Base-by-base conservation (phyloP, 805 yeast species). In the Zygoascus flipseniorum region DNA sequence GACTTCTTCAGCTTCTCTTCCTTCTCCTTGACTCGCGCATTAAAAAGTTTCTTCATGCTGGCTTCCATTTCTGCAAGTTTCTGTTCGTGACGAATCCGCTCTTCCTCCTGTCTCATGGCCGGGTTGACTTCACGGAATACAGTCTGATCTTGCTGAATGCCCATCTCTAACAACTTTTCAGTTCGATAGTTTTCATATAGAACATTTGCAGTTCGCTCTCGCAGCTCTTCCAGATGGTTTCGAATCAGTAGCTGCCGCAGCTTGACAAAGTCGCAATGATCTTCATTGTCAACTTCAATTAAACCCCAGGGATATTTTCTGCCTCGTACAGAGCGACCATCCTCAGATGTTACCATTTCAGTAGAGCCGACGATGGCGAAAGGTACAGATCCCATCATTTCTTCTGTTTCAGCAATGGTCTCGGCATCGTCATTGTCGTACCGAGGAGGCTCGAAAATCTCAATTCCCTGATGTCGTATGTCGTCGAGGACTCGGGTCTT, bases 91-190 rank as follows among this genome's bases (percentile, higher is more conserved):
- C 88, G 77, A 37, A 85, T 83, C 65, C 86, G 85, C 72, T 93
- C 98, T 72, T 93, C 98, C 70, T 86, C 95, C 71, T 89, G 95
- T 73, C 87, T 88, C 61, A 85, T 77, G 52, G 85, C 81, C 31
- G 99, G 99, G 70, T 92, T 96, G 66, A 89, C 89, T 69, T 89
- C 97, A 69, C 85, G 83, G 76, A 93, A 93, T n/a, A 92, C 98
- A 35, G 84, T 65, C 69, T 84, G 81, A 73, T 93, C 98, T 73
- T 93, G 99, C 68, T 83, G 83, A 65, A 92, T 86, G 52, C 98
- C 99, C 78, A 89, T 77, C 60, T 76, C 79, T 50, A 70, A 66
- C 70, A 93, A 80, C 73, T 92, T 92, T 52, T 82, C 84, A 41
- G 90, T 78, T 73, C 99, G 82, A 75, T 93, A 93, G 62, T 81